Conservation (phyloP, 352 stramenopile species). For the Phytophthora fragariae region DNA sequence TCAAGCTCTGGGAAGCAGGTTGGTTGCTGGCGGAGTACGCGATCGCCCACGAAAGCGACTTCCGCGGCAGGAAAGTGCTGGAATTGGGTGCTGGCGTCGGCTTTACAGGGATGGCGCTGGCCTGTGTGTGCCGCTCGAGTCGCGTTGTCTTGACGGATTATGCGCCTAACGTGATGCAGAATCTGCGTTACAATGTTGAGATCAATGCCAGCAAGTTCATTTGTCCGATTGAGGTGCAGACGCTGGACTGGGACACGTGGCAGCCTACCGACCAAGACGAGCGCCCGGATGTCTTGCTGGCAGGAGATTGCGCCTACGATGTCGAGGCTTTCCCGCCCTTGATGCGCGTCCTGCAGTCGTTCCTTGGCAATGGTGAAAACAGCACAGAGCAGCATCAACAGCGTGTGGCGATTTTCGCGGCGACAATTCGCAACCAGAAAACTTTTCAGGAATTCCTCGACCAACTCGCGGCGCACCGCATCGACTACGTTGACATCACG, state of each 20-base stretch:
- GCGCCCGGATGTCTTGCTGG: slow-evolving; percentile 65
- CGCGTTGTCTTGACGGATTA: slow-evolving; percentile 79
- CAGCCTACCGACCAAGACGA: slow-evolving; percentile 40
- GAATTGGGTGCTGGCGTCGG: slow-evolving; percentile 80
- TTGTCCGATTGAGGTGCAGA: slow-evolving; percentile 63
- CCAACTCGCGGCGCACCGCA: slow-evolving; percentile 55
- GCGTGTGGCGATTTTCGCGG: slow-evolving; percentile 74
- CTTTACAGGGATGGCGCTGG: slow-evolving; percentile 72
- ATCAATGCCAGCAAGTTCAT: slow-evolving; percentile 60
- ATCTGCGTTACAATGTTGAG: slow-evolving; percentile 84
- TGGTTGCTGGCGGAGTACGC: slow-evolving; percentile 83
- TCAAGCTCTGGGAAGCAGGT: slow-evolving; percentile 86
- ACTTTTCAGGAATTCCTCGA: slow-evolving; percentile 84
- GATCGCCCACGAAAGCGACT: slow-evolving; percentile 59
- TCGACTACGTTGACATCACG: slow-evolving; percentile 78
- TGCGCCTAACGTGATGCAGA: slow-evolving; percentile 83
- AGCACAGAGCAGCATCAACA: not conserved
- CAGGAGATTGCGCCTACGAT: slow-evolving; percentile 84
- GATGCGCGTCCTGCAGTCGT: slow-evolving; percentile 64
- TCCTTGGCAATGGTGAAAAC: slow-evolving; percentile 44
- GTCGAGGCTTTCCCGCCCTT: slow-evolving; percentile 64
- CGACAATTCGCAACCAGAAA: slow-evolving; percentile 77
- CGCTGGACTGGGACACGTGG: slow-evolving; percentile 81
- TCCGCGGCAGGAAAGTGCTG: slow-evolving; percentile 60
- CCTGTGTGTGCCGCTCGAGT: slow-evolving; percentile 43